phyloP scores from a whole-genome alignment of 192 early-diverging fungal species.

The Linnemannia exigua region DNA sequence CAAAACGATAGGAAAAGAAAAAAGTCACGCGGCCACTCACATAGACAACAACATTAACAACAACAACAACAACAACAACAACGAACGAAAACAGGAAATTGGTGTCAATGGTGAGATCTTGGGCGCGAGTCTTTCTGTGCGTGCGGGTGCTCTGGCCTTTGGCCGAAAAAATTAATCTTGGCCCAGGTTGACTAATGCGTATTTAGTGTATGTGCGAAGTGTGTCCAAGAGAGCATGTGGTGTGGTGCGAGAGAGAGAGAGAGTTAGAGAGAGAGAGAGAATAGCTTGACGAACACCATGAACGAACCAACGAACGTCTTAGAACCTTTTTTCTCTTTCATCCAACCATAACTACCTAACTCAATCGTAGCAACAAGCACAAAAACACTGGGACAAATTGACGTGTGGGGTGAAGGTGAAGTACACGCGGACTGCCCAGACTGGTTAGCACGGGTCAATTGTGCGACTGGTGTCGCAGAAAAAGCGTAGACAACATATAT shows the following conservation, averaged over 20 bases:
- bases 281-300: background rate
- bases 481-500: background rate
- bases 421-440: background rate
- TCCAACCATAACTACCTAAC: background rate
- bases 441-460: background rate
- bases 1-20: background rate
- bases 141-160: background rate
- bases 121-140: background rate
- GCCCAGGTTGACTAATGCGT: background rate
- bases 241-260: background rate
- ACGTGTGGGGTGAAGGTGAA: background rate
- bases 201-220: background rate
- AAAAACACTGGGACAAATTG: too few species aligned
- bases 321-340: background rate
- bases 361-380: background rate
- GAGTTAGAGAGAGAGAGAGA: background rate
- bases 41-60: background rate
- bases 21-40: background rate
- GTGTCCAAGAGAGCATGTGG: background rate
- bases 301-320: slow-evolving; percentile 1
- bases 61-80: background rate
- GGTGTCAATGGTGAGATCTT: background rate
- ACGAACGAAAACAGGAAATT: too few species aligned
- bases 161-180: background rate
- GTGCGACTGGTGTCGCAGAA: background rate